Conservation (phyloP, 2,329 filamentous ascomycete genomes). For the Hymenoscyphus linearis region DNA sequence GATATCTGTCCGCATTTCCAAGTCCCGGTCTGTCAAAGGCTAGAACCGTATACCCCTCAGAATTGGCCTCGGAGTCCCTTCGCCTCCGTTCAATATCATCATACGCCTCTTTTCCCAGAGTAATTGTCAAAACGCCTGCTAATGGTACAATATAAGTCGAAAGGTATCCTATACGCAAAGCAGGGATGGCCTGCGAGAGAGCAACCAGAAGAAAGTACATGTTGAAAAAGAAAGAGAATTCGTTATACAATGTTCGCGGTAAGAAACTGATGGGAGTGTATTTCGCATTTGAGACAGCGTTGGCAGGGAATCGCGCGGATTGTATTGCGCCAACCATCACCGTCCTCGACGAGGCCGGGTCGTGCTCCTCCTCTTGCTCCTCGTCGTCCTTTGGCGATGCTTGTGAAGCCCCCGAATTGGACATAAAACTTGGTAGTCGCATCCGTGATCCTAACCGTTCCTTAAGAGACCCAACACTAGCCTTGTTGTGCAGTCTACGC, state of each 20-base stretch:
- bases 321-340: slow-evolving; percentile 73
- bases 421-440: slow-evolving; percentile 64
- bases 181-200: slow-evolving; percentile 84
- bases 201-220: slow-evolving; percentile 97
- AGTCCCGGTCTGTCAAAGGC: slow-evolving; percentile 57
- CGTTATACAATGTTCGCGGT: slow-evolving; percentile 91
- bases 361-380: slow-evolving; percentile 49
- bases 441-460: slow-evolving; percentile 48
- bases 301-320: slow-evolving; percentile 73
- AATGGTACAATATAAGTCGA: slow-evolving; percentile 91
- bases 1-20: slow-evolving; percentile 30
- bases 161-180: slow-evolving; percentile 86
- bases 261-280: slow-evolving; percentile 94
- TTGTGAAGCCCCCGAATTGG: slow-evolving; percentile 29
- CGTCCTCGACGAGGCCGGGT: slow-evolving; percentile 65
- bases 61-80: slow-evolving; percentile 89
- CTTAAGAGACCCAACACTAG: slow-evolving; percentile 36
- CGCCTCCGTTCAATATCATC: slow-evolving; percentile 85
- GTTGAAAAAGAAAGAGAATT: slow-evolving; percentile 99
- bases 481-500: slow-evolving; percentile 28
- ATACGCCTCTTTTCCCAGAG: slow-evolving; percentile 89
- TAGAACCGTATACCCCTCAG: slow-evolving; percentile 78
- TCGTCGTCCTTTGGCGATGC: slow-evolving; percentile 30
- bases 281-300: slow-evolving; percentile 93
- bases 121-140: slow-evolving; percentile 86